phyloP scores from a whole-genome alignment of 345 rosid species.

The Dipteronia sinensis region DNA sequence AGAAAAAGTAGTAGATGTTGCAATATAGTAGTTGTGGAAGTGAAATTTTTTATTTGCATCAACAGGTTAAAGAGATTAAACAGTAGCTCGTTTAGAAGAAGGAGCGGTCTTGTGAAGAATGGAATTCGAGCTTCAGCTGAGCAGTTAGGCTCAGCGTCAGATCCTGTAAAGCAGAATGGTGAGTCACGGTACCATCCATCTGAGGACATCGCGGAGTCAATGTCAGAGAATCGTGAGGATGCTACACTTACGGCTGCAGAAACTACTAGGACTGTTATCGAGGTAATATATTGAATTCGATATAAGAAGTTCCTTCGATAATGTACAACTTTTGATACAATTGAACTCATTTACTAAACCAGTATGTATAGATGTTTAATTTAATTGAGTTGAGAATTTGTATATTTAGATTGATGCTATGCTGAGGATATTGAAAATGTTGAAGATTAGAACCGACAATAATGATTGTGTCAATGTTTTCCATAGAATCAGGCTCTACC shows the following conservation, averaged over 20 bases:
- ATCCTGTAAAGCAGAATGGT: slow-evolving; percentile 58
- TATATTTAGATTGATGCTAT: background rate
- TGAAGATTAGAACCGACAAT: background rate
- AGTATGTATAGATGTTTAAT: background rate
- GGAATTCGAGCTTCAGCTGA: slow-evolving; percentile 63
- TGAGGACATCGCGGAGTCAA: slow-evolving; percentile 68
- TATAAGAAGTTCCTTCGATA: background rate
- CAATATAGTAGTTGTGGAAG: background rate
- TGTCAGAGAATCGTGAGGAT: slow-evolving; percentile 40
- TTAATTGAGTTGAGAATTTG: background rate
- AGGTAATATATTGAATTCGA: slow-evolving; percentile 62
- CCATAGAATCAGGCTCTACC: background rate
- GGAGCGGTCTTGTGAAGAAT: slow-evolving; percentile 45
- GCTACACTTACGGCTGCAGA: slow-evolving; percentile 71
- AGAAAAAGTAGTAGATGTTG: background rate
- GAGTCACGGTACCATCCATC: slow-evolving; percentile 68
- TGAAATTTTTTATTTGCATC: slow-evolving; percentile 38
- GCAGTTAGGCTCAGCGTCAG: slow-evolving; percentile 58
- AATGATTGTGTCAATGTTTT: background rate
- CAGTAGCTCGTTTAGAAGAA: slow-evolving; percentile 33
- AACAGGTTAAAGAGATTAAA: slow-evolving; percentile 44
- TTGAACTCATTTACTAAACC: background rate
- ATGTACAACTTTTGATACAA: background rate
- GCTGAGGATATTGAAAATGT: background rate
- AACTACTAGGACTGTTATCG: slow-evolving; percentile 76